Evolutionary conservation across 352 stramenopile species (phyloP).

Genomic region (Pythium monospermum): DNA sequence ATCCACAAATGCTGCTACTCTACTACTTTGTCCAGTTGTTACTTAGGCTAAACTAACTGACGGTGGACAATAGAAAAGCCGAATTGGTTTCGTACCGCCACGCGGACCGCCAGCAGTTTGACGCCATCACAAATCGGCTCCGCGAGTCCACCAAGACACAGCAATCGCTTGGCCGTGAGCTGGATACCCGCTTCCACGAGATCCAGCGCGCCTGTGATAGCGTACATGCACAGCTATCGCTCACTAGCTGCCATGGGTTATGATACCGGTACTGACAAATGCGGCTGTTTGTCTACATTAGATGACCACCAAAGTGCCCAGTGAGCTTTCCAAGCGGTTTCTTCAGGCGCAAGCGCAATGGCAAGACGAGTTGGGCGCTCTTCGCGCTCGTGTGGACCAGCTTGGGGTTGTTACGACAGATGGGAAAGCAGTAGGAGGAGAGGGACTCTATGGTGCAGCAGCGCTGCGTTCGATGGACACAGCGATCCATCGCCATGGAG

Average conservation of each 20-base stretch:
- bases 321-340: slow-evolving; percentile 46
- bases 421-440: background rate
- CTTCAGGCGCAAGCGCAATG: slow-evolving; percentile 39
- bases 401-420: slow-evolving; percentile 16
- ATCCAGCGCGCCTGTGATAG: slow-evolving; percentile 33
- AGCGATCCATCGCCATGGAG: slow-evolving; percentile 7
- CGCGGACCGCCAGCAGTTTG: slow-evolving; percentile 57
- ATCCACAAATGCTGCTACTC: background rate
- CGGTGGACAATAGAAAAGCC: slow-evolving; percentile 25
- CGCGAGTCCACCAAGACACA: slow-evolving; percentile 43
- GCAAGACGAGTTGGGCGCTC: slow-evolving; percentile 29
- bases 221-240: slow-evolving; percentile 17
- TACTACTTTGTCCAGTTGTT: too few species aligned
- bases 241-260: too few species aligned
- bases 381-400: slow-evolving; percentile 32
- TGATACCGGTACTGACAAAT: background rate
- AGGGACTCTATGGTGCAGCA: slow-evolving; percentile 13
- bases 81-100: slow-evolving; percentile 32
- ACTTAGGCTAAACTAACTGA: too few species aligned
- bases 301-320: slow-evolving; percentile 47
- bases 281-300: slow-evolving; percentile 9
- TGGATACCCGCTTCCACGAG: slow-evolving; percentile 39
- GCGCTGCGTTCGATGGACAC: slow-evolving; percentile 18
- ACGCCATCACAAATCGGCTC: slow-evolving; percentile 49
- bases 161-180: slow-evolving; percentile 35